Percentiles rank a stretch among this genome's conserved stretches.
These are phyloP conservation scores for Aspergillus spinulosporus DNA, from an alignment of 2,329 filamentous ascomycete genomes.

Conservation along the genomic window DNA sequence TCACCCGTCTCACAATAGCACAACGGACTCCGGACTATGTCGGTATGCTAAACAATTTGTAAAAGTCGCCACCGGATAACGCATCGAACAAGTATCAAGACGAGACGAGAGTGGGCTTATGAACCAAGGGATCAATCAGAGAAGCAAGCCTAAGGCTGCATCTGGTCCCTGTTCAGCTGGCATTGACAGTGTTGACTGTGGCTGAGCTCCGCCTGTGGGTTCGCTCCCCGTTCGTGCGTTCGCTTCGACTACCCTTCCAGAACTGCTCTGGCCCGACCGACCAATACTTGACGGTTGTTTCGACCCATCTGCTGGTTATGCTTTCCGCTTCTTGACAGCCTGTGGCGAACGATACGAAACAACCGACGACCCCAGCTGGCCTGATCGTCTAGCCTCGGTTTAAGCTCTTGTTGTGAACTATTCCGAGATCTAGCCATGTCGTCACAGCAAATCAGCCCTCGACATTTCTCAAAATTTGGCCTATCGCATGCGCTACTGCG, in stretches of 20 bases:
- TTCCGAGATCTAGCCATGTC: background rate
- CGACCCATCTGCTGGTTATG: background rate
- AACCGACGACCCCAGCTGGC: conserved; percentile 14
- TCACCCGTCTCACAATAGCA: conserved; percentile 5
- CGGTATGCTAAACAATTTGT: background rate
- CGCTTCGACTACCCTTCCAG: conserved; percentile 6
- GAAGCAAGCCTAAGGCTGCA: conserved; percentile 17
- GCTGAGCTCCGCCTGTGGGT: conserved; percentile 7
- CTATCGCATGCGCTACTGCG: conserved; percentile 1
- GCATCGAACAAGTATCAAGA: conserved; percentile 4
- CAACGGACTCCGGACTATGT: conserved; percentile 3
- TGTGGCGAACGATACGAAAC: conserved; percentile 11
- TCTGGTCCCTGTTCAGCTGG: conserved; percentile 15
- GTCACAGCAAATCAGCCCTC: background rate
- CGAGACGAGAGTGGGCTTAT: conserved; percentile 10
- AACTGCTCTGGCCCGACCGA: background rate
- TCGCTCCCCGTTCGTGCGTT: conserved; percentile 6
- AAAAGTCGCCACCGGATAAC: conserved; percentile 18
- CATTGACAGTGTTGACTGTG: conserved; percentile 3
- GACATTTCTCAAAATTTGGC: background rate
- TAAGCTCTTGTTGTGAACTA: conserved; percentile 8
- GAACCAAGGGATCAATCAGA: conserved; percentile 12
- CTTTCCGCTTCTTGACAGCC: background rate
- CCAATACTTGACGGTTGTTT: conserved; percentile 2
- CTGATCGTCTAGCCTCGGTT: conserved; percentile 11